Evolutionary conservation across 495 filamentous ascomycete genomes (phyloP), one percentile per base, ranked within the genome.

Genomic region (Staphylotrichum tortipilum): DNA sequence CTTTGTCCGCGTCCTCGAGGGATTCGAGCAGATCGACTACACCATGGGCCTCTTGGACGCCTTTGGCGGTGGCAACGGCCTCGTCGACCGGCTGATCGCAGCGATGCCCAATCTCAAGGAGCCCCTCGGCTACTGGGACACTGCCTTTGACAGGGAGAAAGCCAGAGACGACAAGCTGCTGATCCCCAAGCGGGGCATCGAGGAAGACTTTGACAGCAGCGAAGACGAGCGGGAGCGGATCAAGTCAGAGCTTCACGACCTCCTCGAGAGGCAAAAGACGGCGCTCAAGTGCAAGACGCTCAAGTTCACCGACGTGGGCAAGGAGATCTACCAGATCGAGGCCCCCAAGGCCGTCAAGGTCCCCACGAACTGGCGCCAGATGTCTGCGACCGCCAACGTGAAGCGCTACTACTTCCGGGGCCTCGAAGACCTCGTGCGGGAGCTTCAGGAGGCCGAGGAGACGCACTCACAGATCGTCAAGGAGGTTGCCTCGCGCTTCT

Each of bases 241-340:
- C 49, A 80, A 86, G 58, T 73, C 69, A 3, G 76, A 87, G 31
- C 80, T 99, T 0, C 72, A 94, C 10, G 65, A 72, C 14, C 64
- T 95, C 1, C 72, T 96, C 7, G 84, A 83, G 50, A 75, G 79
- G 57, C 79, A 81, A 35, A 81, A 85, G 47, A 74, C 78, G 22
- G 78, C 86, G 18, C 66, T 95, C 8, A 72, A 71, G 47, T 75
- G 69, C 56, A 77, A 70, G 51, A 81, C 86, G 2, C 83, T 97
- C 55, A 81, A 78, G 51, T 99, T 85, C 69, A 81, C 81, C 23
- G 87, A 97, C 61, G 86, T 89, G 29, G 94, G 94, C 22, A 99
- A 97, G 66, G 94, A 99, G 60, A 86, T 96, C 41, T 99, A 95
- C 62, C 89, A 96, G 64, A 78, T 99, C 3, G 94, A 99, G 64